Conservation (phyloP, 2,329 filamentous ascomycete species). For the Ilyonectria mors-panacis region DNA sequence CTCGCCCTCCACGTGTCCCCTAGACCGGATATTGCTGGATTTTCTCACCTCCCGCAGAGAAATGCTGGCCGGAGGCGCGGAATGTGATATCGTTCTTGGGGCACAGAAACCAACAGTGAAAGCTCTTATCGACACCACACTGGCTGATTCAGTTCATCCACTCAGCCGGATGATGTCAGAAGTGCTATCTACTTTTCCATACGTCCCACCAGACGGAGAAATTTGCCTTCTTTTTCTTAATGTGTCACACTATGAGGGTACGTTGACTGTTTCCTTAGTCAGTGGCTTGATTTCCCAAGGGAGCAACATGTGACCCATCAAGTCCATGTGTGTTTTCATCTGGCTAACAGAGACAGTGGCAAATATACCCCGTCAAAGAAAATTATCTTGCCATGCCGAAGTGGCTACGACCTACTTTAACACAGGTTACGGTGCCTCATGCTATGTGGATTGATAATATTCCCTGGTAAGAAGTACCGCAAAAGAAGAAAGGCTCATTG, state of each 20-base stretch:
- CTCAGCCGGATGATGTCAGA: not conserved
- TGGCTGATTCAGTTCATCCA: not conserved
- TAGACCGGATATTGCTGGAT: conserved; percentile 6
- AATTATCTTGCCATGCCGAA: conserved; percentile 5
- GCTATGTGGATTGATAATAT: conserved; percentile 16
- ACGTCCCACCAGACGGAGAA: not conserved
- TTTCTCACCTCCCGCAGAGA: not conserved
- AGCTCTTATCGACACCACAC: not conserved
- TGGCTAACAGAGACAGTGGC: conserved; percentile 4
- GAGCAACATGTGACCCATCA: not conserved
- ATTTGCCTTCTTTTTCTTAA: conserved; percentile 1
- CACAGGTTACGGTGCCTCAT: conserved; percentile 1
- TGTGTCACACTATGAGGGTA: conserved; percentile 3
- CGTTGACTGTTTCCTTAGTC: not conserved
- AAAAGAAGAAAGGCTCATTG: not conserved
- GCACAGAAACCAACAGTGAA: not conserved
- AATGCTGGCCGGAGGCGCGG: not conserved
- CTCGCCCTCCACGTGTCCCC: not conserved
- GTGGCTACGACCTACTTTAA: conserved; percentile 13
- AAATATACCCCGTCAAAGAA: not conserved
- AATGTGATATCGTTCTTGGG: not conserved
- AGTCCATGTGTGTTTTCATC: not conserved
- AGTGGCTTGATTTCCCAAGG: too few species aligned
- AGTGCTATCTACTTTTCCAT: conserved; percentile 1
- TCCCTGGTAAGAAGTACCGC: not conserved